Conservation (phyloP, 1,139 yeast genomes). For the Candida dubliniensis region DNA sequence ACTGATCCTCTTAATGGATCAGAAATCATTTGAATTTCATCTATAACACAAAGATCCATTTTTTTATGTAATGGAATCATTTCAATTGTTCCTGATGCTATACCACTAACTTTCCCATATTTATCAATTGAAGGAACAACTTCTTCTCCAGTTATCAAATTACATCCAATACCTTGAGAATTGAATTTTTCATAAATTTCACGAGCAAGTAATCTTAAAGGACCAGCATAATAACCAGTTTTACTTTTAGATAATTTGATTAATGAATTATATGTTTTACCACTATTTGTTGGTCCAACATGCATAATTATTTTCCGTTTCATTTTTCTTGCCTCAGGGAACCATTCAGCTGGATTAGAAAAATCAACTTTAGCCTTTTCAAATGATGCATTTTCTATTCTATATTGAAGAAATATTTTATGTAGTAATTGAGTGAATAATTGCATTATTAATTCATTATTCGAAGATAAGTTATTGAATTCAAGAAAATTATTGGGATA, state of each 20-base stretch:
- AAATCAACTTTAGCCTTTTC: conserved; percentile 41
- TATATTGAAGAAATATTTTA: conserved; percentile 21
- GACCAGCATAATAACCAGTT: conserved; percentile 95
- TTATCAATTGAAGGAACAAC: conserved; percentile 68
- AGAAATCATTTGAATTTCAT: conserved; percentile 94
- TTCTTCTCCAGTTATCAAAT: conserved; percentile 92
- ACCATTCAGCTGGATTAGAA: conserved; percentile 82
- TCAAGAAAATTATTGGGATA: conserved; percentile 22
- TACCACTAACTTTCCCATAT: conserved; percentile 66
- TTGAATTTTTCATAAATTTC: conserved; percentile 86
- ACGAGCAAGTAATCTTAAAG: conserved; percentile 82
- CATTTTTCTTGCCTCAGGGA: conserved; percentile 79
- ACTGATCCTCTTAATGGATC: conserved; percentile 85
- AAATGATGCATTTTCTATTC: conserved; percentile 18
- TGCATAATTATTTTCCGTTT: conserved; percentile 81
- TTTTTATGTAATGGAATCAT: conserved; percentile 72
- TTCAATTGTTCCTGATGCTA: conserved; percentile 90
- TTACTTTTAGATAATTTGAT: conserved; percentile 63
- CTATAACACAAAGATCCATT: conserved; percentile 87
- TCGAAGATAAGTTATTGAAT: conserved; percentile 18
- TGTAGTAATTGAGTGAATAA: conserved; percentile 27
- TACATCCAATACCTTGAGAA: conserved; percentile 65
- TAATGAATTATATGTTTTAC: conserved; percentile 88
- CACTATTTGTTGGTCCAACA: conserved; percentile 96
- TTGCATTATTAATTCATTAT: conserved; percentile 20